phyloP scores from a whole-genome alignment of 768 basidiomycete species.

The Kwoniella sp. region DNA sequence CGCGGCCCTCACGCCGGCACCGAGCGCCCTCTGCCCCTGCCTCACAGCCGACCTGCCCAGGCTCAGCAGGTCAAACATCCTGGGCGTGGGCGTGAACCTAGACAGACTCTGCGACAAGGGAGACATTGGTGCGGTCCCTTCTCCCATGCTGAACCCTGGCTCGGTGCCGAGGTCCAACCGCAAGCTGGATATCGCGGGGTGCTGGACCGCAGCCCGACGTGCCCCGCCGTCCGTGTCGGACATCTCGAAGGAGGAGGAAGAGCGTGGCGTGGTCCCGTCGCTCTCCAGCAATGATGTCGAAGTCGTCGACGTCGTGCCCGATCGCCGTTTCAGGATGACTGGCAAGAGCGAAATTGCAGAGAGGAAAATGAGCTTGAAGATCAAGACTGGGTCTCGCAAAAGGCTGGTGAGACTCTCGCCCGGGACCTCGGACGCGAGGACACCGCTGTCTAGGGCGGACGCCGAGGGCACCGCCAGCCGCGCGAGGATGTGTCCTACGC shows the following conservation, averaged over 20 bases:
- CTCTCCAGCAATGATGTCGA: not conserved
- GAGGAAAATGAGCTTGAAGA: constrained; percentile 75
- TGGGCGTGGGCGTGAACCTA: constrained; percentile 38
- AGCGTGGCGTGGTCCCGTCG: constrained; percentile 4
- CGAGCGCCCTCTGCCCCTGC: constrained; percentile 14
- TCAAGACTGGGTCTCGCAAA: constrained; percentile 74
- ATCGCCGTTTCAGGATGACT: constrained; percentile 58
- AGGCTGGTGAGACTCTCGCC: constrained; percentile 74
- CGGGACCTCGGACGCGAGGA: constrained; percentile 5
- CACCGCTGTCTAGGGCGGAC: not conserved
- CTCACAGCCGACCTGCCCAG: constrained; percentile 35
- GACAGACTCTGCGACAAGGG: constrained; percentile 26
- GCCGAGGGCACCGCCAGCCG: constrained; percentile 29
- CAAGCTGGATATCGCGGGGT: constrained; percentile 2
- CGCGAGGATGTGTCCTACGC: constrained; percentile 37
- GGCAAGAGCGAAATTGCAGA: constrained; percentile 82
- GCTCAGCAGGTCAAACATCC: constrained; percentile 36
- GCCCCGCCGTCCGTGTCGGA: not conserved
- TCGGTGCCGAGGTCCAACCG: constrained; percentile 1
- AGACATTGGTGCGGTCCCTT: constrained; percentile 3
- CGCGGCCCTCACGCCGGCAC: constrained; percentile 9
- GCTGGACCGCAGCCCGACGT: not conserved
- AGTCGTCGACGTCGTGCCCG: not conserved
- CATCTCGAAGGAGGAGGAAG: constrained; percentile 1
- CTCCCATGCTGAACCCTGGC: not conserved